These are phyloP conservation scores for Aureobasidium pullulans DNA, from an alignment of 2,329 filamentous ascomycete genomes.

Conservation along the genomic window DNA sequence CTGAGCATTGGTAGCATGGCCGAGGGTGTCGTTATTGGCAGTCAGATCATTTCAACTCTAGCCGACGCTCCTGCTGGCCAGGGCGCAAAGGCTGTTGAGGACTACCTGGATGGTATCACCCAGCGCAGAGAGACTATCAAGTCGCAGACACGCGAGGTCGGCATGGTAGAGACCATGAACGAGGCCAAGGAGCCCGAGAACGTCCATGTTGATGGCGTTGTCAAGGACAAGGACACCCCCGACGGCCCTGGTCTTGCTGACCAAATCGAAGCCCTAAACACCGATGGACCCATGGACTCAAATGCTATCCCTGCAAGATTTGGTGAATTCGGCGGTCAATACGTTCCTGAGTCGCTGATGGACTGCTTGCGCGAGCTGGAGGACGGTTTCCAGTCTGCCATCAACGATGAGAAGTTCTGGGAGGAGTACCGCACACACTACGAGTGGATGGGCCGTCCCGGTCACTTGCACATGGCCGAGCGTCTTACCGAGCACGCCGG, in stretches of 20 bases:
- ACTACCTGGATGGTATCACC: constrained; percentile 74
- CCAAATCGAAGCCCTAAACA: constrained; percentile 75
- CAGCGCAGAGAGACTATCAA: constrained; percentile 36
- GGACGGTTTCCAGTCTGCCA: constrained; percentile 79
- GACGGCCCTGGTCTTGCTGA: constrained; percentile 66
- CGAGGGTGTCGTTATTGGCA: constrained; percentile 94
- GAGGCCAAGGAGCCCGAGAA: constrained; percentile 54
- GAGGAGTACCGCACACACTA: constrained; percentile 95
- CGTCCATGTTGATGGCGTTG: constrained; percentile 61
- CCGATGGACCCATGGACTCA: constrained; percentile 38
- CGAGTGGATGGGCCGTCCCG: constrained; percentile 92
- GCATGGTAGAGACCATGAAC: constrained; percentile 60
- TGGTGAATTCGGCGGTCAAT: constrained; percentile 93
- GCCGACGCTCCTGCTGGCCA: constrained; percentile 59
- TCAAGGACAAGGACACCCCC: constrained; percentile 51
- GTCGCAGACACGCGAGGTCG: constrained; percentile 55
- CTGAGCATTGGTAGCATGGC: constrained; percentile 73
- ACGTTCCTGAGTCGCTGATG: constrained; percentile 96
- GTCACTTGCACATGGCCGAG: constrained; percentile 81
- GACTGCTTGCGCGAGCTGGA: constrained; percentile 89
- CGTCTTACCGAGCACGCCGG: constrained; percentile 82
- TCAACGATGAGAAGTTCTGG: constrained; percentile 88
- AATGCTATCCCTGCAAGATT: constrained; percentile 73
- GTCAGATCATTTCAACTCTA: constrained; percentile 82
- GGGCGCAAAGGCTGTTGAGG: constrained; percentile 65